Percentiles rank a stretch among this genome's conserved stretches.
Evolutionary conservation across 164 flowering plant species (phyloP).

Genomic region (Vitis rupestris): DNA sequence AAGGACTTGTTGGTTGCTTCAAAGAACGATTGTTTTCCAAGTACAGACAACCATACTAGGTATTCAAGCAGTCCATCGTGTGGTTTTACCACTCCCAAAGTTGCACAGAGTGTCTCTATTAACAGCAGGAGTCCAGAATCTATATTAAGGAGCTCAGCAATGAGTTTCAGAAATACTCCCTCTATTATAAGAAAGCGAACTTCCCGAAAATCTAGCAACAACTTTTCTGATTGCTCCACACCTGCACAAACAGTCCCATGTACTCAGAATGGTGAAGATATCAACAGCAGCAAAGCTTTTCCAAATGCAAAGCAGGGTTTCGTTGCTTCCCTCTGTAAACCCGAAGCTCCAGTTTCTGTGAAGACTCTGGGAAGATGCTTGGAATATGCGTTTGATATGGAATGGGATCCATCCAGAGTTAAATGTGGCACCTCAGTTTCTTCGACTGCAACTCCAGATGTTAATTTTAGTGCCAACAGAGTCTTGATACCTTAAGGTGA

Average conservation of each 20-base stretch:
- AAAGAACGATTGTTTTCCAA: conserved; percentile 2
- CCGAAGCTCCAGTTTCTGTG: conserved; percentile 13
- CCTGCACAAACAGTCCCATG: not conserved
- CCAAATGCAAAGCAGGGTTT: not conserved
- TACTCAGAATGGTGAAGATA: not conserved
- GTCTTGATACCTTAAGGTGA: conserved; percentile 11
- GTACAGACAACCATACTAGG: conserved; percentile 1
- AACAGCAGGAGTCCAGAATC: conserved; percentile 27
- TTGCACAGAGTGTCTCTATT: conserved; percentile 4
- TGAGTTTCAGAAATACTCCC: conserved; percentile 31
- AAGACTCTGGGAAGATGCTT: conserved; percentile 17
- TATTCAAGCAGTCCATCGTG: conserved; percentile 15
- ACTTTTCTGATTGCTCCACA: not conserved
- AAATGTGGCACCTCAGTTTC: conserved; percentile 17
- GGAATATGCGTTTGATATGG: conserved; percentile 22
- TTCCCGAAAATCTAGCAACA: conserved; percentile 3
- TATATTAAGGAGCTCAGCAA: conserved; percentile 27
- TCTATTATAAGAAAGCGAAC: conserved; percentile 32
- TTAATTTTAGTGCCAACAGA: not conserved
- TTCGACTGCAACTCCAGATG: conserved; percentile 8
- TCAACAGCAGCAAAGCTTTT: not conserved
- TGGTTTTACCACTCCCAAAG: conserved; percentile 12
- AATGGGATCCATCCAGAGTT: conserved; percentile 14
- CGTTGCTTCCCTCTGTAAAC: not conserved
- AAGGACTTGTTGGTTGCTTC: conserved; percentile 1